These are phyloP conservation scores for Paramecium pentaurelia DNA, from an alignment of 73 alveolate genomes.

Conservation along the genomic window DNA sequence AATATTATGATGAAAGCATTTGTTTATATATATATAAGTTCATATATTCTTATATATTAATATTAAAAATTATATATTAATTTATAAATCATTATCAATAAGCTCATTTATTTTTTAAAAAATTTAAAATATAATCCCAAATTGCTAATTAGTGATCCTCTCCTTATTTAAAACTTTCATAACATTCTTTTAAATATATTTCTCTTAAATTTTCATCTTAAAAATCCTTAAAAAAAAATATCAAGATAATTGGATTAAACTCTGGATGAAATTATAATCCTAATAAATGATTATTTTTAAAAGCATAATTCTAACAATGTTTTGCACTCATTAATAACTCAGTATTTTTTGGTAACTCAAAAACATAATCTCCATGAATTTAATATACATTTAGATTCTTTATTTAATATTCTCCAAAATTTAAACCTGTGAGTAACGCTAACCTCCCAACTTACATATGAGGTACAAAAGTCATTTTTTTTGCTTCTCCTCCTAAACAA, in stretches of 20 bases:
- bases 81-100: neutral
- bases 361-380: neutral
- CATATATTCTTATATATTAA: too few relatives aligned
- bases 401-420: neutral
- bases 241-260: neutral
- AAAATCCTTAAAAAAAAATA: neutral
- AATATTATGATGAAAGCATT: neutral
- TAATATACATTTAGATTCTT: neutral
- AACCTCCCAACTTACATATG: neutral
- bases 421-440: neutral
- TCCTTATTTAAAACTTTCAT: neutral
- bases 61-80: too few relatives aligned
- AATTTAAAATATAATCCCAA: neutral
- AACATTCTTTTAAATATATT: neutral
- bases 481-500: conserved; percentile 7
- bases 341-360: neutral
- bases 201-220: neutral
- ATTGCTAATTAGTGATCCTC: neutral
- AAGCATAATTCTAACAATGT: conserved; percentile 5
- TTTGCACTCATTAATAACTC: neutral
- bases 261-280: conserved; percentile 1
- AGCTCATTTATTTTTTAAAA: neutral
- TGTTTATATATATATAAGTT: too few relatives aligned
- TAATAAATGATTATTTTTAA: neutral
- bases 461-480: neutral